These are phyloP conservation scores for Neocatenulostroma microsporum DNA, from an alignment of 2,329 filamentous ascomycete species.

Conservation along the genomic window DNA sequence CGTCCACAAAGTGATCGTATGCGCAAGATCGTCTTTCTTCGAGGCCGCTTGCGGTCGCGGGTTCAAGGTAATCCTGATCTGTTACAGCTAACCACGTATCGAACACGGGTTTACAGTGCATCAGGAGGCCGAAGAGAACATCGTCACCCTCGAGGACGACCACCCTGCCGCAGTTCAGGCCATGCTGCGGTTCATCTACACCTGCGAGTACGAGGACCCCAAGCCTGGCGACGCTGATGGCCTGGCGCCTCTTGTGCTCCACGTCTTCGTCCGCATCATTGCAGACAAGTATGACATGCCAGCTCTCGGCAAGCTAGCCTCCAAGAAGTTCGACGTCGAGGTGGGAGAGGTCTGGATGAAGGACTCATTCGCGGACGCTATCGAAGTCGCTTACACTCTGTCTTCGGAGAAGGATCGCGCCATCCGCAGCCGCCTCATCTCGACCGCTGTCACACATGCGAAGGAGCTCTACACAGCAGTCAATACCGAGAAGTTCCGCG, in stretches of 20 bases:
- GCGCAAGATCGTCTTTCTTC: no score
- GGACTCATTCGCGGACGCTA: no score
- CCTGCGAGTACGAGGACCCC: constrained; percentile 3
- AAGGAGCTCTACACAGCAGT: no score
- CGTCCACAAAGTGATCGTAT: constrained; percentile 9
- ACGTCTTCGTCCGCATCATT: constrained; percentile 5
- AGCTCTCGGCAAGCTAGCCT: not conserved
- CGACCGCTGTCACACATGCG: no score
- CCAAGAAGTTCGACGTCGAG: no score
- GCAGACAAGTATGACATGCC: constrained; percentile 7
- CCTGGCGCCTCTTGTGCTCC: not conserved
- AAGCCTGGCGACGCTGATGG: not conserved
- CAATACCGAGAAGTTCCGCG: no score
- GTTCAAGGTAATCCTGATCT: constrained; percentile 1
- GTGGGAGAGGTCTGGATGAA: no score
- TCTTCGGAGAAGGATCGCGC: no score
- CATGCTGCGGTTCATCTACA: constrained; percentile 9
- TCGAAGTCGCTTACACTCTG: no score
- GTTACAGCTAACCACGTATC: not conserved
- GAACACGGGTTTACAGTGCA: not conserved
- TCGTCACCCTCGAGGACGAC: constrained; percentile 7
- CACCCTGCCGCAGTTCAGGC: constrained; percentile 5
- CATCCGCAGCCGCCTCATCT: no score
- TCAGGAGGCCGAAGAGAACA: not conserved
- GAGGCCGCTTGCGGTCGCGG: no score